Base-by-base conservation (phyloP, 345 rosid genomes). In the Ceriops zippeliana region DNA sequence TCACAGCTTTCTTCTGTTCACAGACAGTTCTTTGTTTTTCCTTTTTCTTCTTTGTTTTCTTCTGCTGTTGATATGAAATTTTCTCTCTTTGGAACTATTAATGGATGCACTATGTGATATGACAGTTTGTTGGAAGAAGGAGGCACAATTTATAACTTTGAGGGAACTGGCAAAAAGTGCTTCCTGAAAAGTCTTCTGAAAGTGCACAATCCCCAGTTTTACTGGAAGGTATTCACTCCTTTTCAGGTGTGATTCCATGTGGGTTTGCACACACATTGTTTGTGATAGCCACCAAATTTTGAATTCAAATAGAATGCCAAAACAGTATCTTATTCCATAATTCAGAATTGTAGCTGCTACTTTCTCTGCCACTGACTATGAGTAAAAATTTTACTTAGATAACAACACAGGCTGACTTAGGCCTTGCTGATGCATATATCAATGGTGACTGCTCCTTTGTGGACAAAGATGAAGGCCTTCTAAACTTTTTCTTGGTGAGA, bases 391-490 rank as follows among this genome's bases (percentile, higher is more conserved):
- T 52, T 60, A 70, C 27, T 54, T 75, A 92, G 98, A 89, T 92
- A 68, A 87, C 86, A 89, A 88, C 98, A 65, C 86, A 86, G 74
- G 97, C 98, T 28, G 98, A 93, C 84, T 70, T 93, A 81, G 98
- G 97, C 70, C 82, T 93, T 6, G 97, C 95, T 30, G 97, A 93
- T 83, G 86, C 96, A 42, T 91, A 84, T 66, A 85, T 91, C 65
- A 86, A 89, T 73, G 90, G 93, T 17, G 93, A 90, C 75, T 86
- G 88, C 70, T 85, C 95, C 62, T 88, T 88, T 34, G 92, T 88
- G 0, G 85, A 93, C 72, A 89, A 85, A 80, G 86, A 88, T 67
- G 77, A 76, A 4, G 98, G 97, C 30, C 97, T 93, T 72, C 70
- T 86, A 69, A 89, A 87, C 75, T 77, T 90, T 35, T 74, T 93